phyloP scores from a whole-genome alignment of 192 early-diverging fungal species.

The Coemansia sp. region DNA sequence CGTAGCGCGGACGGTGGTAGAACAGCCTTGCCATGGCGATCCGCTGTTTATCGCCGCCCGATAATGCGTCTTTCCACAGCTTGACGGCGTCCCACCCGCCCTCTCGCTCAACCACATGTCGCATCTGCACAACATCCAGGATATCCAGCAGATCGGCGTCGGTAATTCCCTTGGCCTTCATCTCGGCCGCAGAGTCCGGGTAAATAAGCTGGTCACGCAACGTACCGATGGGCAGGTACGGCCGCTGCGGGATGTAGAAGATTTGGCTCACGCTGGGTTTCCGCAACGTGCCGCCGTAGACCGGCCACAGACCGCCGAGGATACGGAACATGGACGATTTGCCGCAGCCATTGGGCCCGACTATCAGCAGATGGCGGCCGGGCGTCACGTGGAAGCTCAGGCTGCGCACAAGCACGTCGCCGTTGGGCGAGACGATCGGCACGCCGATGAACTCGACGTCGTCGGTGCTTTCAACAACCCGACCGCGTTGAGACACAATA shows the following conservation, averaged over 20 bases:
- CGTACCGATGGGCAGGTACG: constrained; percentile 93
- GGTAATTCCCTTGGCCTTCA: constrained; percentile 67
- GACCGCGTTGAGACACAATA: constrained; percentile 65
- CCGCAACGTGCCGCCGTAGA: constrained; percentile 80
- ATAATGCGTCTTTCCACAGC: constrained; percentile 89
- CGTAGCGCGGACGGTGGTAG: constrained; percentile 94
- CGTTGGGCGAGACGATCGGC: constrained; percentile 93
- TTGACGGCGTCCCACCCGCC: constrained; percentile 88
- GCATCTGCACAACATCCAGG: constrained; percentile 82
- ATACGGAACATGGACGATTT: constrained; percentile 96
- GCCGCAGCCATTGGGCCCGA: constrained; percentile 94
- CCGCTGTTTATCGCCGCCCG: constrained; percentile 95
- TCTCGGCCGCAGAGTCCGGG: constrained; percentile 83
- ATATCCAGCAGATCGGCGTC: constrained; percentile 81
- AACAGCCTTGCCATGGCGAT: constrained; percentile 97
- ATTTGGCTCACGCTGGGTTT: constrained; percentile 82
- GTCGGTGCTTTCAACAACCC: constrained; percentile 65
- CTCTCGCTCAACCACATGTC: constrained; percentile 82
- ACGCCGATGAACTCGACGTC: constrained; percentile 88
- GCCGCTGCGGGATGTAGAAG: constrained; percentile 98
- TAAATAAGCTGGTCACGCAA: constrained; percentile 98
- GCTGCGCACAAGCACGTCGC: constrained; percentile 86
- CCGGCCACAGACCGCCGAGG: constrained; percentile 93
- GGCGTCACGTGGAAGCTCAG: constrained; percentile 87
- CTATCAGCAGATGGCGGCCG: constrained; percentile 89